Percentiles rank a stretch among this genome's conserved stretches.
phyloP scores from a whole-genome alignment of 176 grass and related monocot genomes.

The Phyllostachys edulis region DNA sequence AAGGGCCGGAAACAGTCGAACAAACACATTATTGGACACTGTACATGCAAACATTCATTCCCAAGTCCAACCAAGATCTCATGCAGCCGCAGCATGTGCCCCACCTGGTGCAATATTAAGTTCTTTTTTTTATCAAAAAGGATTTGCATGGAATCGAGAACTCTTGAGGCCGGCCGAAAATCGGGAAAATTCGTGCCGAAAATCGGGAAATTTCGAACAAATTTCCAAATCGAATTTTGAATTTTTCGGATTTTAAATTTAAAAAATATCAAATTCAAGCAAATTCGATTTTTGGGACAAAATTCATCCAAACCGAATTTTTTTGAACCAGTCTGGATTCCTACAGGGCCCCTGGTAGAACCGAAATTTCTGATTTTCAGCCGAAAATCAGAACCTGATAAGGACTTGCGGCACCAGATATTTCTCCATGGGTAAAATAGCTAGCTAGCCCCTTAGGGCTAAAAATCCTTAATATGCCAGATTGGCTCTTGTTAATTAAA shows the following conservation, averaged over 20 bases:
- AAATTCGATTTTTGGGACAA: too few species aligned
- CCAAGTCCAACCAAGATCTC: conserved; percentile 14
- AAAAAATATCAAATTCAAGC: too few species aligned
- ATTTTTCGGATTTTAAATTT: too few species aligned
- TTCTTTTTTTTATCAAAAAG: not conserved
- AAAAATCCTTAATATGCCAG: not conserved
- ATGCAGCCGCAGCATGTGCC: conserved; percentile 27
- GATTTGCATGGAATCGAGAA: conserved; percentile 17
- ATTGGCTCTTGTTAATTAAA: not conserved
- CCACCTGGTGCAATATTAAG: not conserved
- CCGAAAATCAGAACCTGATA: too few species aligned
- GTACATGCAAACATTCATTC: conserved; percentile 38
- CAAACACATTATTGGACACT: conserved; percentile 16
- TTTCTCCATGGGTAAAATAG: not conserved
- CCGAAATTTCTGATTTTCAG: too few species aligned
- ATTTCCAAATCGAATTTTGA: too few species aligned
- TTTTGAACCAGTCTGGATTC: too few species aligned
- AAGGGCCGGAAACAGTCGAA: conserved; percentile 26
- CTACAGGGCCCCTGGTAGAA: too few species aligned
- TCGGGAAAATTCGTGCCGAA: too few species aligned
- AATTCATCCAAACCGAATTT: too few species aligned
- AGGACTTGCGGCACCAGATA: not conserved
- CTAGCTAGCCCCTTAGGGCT: not conserved
- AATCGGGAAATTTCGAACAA: too few species aligned
- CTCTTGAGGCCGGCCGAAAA: too few species aligned